Conservation (phyloP, 495 filamentous ascomycete species). For the Xylaria flabelliformis region DNA sequence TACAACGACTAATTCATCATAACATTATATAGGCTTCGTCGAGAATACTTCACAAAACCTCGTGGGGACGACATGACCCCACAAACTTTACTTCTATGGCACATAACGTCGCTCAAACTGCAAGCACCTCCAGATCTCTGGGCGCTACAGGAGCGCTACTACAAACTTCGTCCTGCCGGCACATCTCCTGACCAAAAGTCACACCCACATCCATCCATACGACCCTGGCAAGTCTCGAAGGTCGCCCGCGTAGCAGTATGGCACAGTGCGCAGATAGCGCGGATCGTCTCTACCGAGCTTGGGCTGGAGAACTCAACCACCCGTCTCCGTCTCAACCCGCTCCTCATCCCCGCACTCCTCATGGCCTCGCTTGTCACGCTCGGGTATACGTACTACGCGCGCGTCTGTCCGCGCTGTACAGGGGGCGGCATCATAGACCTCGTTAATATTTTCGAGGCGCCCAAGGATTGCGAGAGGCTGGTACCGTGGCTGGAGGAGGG, state of each 20-base stretch:
- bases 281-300: constrained; percentile 23
- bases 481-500: constrained; percentile 33
- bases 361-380: constrained; percentile 35
- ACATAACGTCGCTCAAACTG: constrained; percentile 35
- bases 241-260: constrained; percentile 30
- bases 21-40: constrained; percentile 5
- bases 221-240: constrained; percentile 27
- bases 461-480: constrained; percentile 23
- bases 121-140: constrained; percentile 32
- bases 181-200: constrained; percentile 11
- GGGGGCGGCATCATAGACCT: constrained; percentile 10
- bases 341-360: constrained; percentile 33
- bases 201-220: constrained; percentile 16
- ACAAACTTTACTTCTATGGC: constrained; percentile 35
- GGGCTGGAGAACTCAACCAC: neutral
- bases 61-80: constrained; percentile 21
- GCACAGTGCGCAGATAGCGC: constrained; percentile 36
- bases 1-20: neutral
- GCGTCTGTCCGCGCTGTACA: constrained; percentile 34
- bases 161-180: neutral
- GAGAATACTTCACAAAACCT: constrained; percentile 19
- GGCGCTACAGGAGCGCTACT: constrained; percentile 13
- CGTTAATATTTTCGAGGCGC: constrained; percentile 29
- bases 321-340: constrained; percentile 32
- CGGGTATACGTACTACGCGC: constrained; percentile 29